Conservation (phyloP, 1,284 basidiomycete genomes). For the Ganoderma sp. region DNA sequence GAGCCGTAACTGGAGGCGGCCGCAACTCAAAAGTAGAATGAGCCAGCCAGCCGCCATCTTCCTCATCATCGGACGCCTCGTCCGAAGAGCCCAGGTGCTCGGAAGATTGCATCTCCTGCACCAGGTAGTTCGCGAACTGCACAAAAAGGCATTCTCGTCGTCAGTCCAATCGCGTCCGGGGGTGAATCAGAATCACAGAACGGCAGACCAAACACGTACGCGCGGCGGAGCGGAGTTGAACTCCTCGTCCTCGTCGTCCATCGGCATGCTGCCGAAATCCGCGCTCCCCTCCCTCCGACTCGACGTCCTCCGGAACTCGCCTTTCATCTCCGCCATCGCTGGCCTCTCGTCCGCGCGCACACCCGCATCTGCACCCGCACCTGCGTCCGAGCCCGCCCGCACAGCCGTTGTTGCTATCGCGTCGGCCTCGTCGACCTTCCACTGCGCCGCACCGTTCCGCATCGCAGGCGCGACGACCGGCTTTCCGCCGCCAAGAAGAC, state of each 20-base stretch:
- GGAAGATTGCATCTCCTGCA: slow-evolving; percentile 70
- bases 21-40: slow-evolving; percentile 72
- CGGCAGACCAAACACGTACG: slow-evolving; percentile 45
- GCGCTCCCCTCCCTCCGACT: slow-evolving; percentile 60
- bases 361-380: slow-evolving; percentile 26
- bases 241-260: slow-evolving; percentile 52
- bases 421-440: slow-evolving; percentile 79
- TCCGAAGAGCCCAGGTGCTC: slow-evolving; percentile 61
- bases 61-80: slow-evolving; percentile 61
- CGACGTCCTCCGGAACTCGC: slow-evolving; percentile 63
- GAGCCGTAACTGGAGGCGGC: slow-evolving; percentile 59
- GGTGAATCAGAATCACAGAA: neutral
- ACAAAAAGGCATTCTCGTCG: slow-evolving; percentile 5
- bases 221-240: slow-evolving; percentile 51
- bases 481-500: slow-evolving; percentile 84
- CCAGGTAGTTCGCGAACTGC: slow-evolving; percentile 77
- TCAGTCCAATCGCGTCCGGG: neutral
- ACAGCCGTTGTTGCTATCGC: slow-evolving; percentile 38
- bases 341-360: slow-evolving; percentile 30
- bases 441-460: slow-evolving; percentile 49
- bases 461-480: slow-evolving; percentile 58
- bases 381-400: slow-evolving; percentile 27
- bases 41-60: slow-evolving; percentile 77
- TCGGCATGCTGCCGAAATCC: slow-evolving; percentile 67
- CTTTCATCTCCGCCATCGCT: slow-evolving; percentile 43